These are phyloP conservation scores for Phialemoniopsis sp. DNA, from an alignment of 2,329 filamentous ascomycete genomes.

Conservation along the genomic window DNA sequence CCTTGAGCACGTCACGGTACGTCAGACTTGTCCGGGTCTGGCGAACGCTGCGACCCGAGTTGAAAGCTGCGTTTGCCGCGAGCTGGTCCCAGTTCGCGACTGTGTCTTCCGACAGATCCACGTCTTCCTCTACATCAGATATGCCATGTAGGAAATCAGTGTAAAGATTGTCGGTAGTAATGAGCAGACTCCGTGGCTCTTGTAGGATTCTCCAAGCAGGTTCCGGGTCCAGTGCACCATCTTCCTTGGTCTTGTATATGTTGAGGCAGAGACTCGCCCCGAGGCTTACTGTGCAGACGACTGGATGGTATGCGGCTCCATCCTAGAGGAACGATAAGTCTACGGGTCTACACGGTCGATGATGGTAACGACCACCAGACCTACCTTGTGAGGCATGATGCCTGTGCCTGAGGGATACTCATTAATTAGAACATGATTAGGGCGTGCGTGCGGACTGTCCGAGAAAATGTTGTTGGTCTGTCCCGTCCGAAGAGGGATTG, in stretches of 20 bases:
- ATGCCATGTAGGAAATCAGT: constrained; percentile 73
- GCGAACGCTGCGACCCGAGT: constrained; percentile 51
- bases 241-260: constrained; percentile 61
- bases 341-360: constrained; percentile 3
- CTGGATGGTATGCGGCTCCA: constrained; percentile 77
- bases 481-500: constrained; percentile 35
- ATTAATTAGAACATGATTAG: constrained; percentile 93
- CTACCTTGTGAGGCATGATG: constrained; percentile 88
- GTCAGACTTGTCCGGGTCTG: constrained; percentile 68
- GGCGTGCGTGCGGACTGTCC: constrained; percentile 66
- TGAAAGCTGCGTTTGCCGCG: constrained; percentile 39
- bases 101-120: constrained; percentile 54
- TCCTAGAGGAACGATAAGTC: constrained; percentile 44
- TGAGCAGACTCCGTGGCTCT: constrained; percentile 75
- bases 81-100: constrained; percentile 72
- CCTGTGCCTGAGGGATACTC: constrained; percentile 84
- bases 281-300: constrained; percentile 88
- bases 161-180: constrained; percentile 68
- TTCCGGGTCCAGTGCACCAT: constrained; percentile 49
- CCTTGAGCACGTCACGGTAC: constrained; percentile 81
- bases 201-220: constrained; percentile 65
- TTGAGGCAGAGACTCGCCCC: constrained; percentile 75
- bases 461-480: constrained; percentile 43
- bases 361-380: constrained; percentile 8
- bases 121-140: constrained; percentile 60